A percentile compares a stretch with the other conserved stretches of the same genome.
phyloP scores from a whole-genome alignment of 345 rosid genomes.

The Punica granatum region DNA sequence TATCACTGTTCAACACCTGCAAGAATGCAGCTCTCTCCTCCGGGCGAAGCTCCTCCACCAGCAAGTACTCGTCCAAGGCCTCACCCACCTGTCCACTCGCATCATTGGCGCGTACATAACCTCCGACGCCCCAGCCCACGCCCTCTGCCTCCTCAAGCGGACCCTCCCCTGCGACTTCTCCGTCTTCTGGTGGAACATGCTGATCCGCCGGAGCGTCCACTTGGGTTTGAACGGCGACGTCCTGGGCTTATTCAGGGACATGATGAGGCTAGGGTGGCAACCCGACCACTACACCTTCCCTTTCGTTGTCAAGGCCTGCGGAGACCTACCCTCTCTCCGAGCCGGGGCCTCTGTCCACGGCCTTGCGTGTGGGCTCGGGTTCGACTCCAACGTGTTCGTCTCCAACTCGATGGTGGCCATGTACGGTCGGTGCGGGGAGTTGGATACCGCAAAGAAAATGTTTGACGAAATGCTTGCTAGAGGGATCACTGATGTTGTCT shows the following conservation, averaged over 20 bases:
- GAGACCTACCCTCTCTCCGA: slow-evolving; percentile 31
- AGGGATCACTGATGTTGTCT: slow-evolving; percentile 48
- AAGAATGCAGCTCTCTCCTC: slow-evolving; percentile 45
- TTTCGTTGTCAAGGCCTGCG: slow-evolving; percentile 68
- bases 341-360: slow-evolving; percentile 49
- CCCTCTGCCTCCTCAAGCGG: slow-evolving; percentile 47
- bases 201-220: slow-evolving; percentile 41
- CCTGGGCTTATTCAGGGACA: slow-evolving; percentile 29
- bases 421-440: slow-evolving; percentile 51
- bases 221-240: slow-evolving; percentile 27
- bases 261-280: slow-evolving; percentile 51
- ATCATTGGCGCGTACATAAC: slow-evolving; percentile 65
- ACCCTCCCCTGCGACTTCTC: slow-evolving; percentile 37
- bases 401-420: slow-evolving; percentile 59
- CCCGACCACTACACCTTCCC: slow-evolving; percentile 79
- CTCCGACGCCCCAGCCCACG: slow-evolving; percentile 31
- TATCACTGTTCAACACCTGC: slow-evolving; percentile 31
- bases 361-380: slow-evolving; percentile 32
- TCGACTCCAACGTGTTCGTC: slow-evolving; percentile 54
- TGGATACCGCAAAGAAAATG: slow-evolving; percentile 46
- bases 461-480: slow-evolving; percentile 53
- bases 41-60: slow-evolving; percentile 58
- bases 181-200: slow-evolving; percentile 66
- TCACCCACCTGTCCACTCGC: slow-evolving; percentile 34
- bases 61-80: slow-evolving; percentile 47